phyloP scores from a whole-genome alignment of 805 yeast genomes.

The Saccharomycopsis vini region DNA sequence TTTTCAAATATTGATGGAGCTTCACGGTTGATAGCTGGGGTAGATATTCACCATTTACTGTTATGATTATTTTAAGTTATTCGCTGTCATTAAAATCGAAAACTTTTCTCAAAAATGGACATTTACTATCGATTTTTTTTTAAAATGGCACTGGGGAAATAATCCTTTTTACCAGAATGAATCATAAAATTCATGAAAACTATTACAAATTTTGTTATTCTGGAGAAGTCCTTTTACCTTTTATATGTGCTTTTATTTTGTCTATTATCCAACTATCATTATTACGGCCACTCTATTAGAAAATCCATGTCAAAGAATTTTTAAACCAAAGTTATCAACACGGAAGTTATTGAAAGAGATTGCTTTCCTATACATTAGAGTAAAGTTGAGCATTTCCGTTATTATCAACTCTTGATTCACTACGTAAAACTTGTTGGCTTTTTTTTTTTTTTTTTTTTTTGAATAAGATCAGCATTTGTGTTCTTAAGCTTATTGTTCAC shows the following conservation, averaged over 20 bases:
- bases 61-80: conserved; percentile 22
- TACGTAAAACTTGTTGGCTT: too few relatives aligned
- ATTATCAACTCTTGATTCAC: too few relatives aligned
- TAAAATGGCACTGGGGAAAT: conserved; percentile 16
- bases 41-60: conserved; percentile 28
- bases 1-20: conserved; percentile 23
- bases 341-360: not conserved
- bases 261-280: conserved; percentile 28
- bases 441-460: too few relatives aligned
- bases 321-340: not conserved
- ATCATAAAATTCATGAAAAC: conserved; percentile 3
- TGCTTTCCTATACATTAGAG: too few relatives aligned
- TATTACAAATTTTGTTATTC: conserved; percentile 12
- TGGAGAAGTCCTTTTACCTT: conserved; percentile 22
- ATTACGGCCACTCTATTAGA: conserved; percentile 29
- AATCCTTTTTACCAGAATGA: conserved; percentile 4
- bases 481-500: too few relatives aligned
- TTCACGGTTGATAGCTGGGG: conserved; percentile 29
- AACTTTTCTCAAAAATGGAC: not conserved
- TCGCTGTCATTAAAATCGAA: not conserved
- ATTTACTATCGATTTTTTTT: not conserved
- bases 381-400: too few relatives aligned
- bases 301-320: conserved; percentile 22
- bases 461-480: too few relatives aligned
- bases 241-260: conserved; percentile 28